A percentile compares a stretch with the other conserved stretches of the same genome.
phyloP scores from a whole-genome alignment of 2,329 filamentous ascomycete species.

The Fusarium papillatum region DNA sequence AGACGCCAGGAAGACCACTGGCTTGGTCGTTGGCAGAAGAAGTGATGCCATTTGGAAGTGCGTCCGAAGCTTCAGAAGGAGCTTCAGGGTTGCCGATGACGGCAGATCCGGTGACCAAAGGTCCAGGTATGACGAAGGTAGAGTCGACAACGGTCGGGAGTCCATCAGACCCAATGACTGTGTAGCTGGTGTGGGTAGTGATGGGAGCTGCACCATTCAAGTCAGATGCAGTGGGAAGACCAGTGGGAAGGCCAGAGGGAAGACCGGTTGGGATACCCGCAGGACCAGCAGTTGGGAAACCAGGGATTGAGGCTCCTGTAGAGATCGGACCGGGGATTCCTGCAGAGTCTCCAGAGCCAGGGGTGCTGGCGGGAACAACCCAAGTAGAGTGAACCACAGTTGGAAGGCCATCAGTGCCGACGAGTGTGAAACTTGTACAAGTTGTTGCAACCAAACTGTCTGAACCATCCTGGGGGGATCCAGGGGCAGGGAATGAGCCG shows the following conservation, averaged over 20 bases:
- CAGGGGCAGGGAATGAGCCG: constrained; percentile 16
- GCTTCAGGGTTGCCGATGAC: constrained; percentile 11
- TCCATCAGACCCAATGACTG: constrained; percentile 42
- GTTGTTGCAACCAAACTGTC: constrained; percentile 22
- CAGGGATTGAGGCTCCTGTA: constrained; percentile 16
- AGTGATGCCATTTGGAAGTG: constrained; percentile 28
- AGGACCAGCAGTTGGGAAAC: constrained; percentile 15
- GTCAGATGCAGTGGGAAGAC: constrained; percentile 6
- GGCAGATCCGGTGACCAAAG: constrained; percentile 35
- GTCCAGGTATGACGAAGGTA: constrained; percentile 47
- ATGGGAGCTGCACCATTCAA: constrained; percentile 12
- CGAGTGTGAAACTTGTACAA: constrained; percentile 37
- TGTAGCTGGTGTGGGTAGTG: constrained; percentile 47
- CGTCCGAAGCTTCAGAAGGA: constrained; percentile 30
- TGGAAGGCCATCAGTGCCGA: constrained; percentile 39
- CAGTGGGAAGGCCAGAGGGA: background rate
- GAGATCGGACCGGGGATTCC: constrained; percentile 11
- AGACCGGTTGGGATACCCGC: constrained; percentile 1
- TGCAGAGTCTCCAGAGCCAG: constrained; percentile 12
- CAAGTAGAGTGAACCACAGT: constrained; percentile 39
- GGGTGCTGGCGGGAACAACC: constrained; percentile 22
- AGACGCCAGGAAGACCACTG: constrained; percentile 13
- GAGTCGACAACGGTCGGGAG: constrained; percentile 48
- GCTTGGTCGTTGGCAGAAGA: constrained; percentile 20
- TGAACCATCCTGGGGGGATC: constrained; percentile 26